Conservation (phyloP, 2,329 filamentous ascomycete genomes). For the Emericellopsis atlantica region DNA sequence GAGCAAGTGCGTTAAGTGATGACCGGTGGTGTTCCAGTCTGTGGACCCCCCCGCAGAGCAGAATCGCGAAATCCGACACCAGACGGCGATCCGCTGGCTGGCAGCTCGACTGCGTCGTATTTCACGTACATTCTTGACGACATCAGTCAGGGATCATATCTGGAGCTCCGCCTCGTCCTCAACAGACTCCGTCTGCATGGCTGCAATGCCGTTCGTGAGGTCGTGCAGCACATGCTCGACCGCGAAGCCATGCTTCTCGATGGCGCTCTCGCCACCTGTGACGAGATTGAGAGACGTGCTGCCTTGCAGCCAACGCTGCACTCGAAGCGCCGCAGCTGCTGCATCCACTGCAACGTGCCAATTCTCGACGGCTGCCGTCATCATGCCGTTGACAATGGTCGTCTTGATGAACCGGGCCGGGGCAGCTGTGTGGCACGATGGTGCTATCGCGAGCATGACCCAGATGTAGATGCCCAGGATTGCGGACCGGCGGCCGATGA, state of each 20-base stretch:
- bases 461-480: slow-evolving; percentile 35
- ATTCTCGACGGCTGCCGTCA: slow-evolving; percentile 33
- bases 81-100: too few species aligned
- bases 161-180: too few species aligned
- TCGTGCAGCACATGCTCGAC: slow-evolving; percentile 11
- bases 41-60: too few species aligned
- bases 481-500: slow-evolving; percentile 30
- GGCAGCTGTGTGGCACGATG: slow-evolving; percentile 22
- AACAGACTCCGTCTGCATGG: too few species aligned
- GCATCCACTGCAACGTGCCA: slow-evolving; percentile 30
- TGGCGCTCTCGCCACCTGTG: slow-evolving; percentile 9
- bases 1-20: too few species aligned
- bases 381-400: slow-evolving; percentile 26
- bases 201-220: slow-evolving; percentile 4
- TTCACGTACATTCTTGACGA: too few species aligned
- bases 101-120: too few species aligned
- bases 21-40: too few species aligned
- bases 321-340: slow-evolving; percentile 19
- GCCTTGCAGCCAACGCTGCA: slow-evolving; percentile 29
- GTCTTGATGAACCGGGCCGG: slow-evolving; percentile 33
- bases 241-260: slow-evolving; percentile 13
- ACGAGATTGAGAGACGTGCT: slow-evolving; percentile 5
- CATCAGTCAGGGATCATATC: too few species aligned
- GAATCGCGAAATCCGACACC: too few species aligned
- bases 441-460: slow-evolving; percentile 28